Conservation (phyloP, 2,329 filamentous ascomycete genomes). For the Colletotrichum sp. region DNA sequence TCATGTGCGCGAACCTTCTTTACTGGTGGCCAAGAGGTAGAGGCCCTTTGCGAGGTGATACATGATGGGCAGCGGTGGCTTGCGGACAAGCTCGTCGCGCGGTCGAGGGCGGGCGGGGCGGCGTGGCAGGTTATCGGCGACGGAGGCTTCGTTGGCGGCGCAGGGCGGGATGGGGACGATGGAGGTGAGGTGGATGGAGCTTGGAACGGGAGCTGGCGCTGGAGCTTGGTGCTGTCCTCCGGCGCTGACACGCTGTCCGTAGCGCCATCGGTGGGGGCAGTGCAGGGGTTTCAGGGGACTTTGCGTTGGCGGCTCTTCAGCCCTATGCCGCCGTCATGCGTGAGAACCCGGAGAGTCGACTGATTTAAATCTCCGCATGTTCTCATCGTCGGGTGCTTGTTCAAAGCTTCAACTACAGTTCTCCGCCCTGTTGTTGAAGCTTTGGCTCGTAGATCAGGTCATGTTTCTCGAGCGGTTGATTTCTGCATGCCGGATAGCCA, state of each 20-base stretch:
- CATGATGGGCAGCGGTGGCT: slow-evolving; percentile 57
- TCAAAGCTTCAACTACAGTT: not conserved
- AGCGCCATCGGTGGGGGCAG: not conserved
- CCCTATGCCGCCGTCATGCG: slow-evolving; percentile 2
- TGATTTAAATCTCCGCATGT: not conserved
- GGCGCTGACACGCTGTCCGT: slow-evolving; percentile 14
- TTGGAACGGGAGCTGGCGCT: not conserved
- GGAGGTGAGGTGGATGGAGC: slow-evolving; percentile 8
- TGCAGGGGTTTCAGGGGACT: slow-evolving; percentile 12
- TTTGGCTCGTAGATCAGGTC: not conserved
- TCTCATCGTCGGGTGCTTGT: not conserved
- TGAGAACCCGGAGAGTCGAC: not conserved
- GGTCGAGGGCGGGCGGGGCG: not conserved
- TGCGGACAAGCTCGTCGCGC: not conserved
- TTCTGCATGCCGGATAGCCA: too few relatives aligned
- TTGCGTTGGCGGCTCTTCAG: slow-evolving; percentile 2
- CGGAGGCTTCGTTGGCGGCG: slow-evolving; percentile 4
- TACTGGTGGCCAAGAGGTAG: slow-evolving; percentile 94
- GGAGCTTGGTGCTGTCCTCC: not conserved
- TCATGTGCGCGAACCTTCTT: slow-evolving; percentile 72
- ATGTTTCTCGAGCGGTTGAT: not conserved
- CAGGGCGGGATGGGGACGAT: slow-evolving; percentile 9
- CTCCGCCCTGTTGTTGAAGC: not conserved
- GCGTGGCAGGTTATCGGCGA: not conserved
- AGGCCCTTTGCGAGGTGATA: slow-evolving; percentile 96